phyloP scores from a whole-genome alignment of 495 filamentous ascomycete species.

The Aeminium ludgeri region DNA sequence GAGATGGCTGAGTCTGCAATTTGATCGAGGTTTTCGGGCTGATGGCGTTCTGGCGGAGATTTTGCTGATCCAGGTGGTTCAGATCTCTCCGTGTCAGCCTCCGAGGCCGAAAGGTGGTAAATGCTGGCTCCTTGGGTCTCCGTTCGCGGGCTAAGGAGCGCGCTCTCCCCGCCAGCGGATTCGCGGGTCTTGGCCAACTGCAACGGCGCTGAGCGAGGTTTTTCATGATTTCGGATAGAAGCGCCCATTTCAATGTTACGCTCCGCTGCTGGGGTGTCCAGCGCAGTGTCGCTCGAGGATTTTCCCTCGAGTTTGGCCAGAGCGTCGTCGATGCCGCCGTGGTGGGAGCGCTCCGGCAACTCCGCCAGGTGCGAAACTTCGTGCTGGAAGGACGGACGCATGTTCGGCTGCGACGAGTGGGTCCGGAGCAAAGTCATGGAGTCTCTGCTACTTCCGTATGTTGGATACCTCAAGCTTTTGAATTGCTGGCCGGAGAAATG shows the following conservation, averaged over 20 bases:
- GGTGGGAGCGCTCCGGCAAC: conserved; percentile 75
- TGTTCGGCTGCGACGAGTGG: conserved; percentile 55
- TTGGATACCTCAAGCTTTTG: conserved; percentile 1
- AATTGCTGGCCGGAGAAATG: conserved; percentile 17
- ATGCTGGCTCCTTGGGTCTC: conserved; percentile 22
- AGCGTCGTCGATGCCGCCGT: conserved; percentile 86
- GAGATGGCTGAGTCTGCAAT: too few relatives aligned
- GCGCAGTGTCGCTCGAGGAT: conserved; percentile 36
- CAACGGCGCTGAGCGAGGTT: neutral
- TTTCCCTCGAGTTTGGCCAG: conserved; percentile 85
- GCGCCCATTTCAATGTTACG: neutral
- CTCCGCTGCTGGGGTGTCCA: conserved; percentile 22
- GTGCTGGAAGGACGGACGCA: conserved; percentile 76
- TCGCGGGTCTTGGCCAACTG: neutral
- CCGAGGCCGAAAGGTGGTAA: conserved; percentile 16
- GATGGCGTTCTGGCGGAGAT: too few relatives aligned
- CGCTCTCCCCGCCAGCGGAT: neutral
- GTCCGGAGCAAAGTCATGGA: conserved; percentile 50
- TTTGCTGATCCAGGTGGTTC: too few relatives aligned
- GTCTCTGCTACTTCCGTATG: conserved; percentile 3
- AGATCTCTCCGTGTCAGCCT: too few relatives aligned
- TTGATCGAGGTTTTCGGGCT: too few relatives aligned
- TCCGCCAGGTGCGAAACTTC: conserved; percentile 77
- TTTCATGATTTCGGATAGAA: neutral
- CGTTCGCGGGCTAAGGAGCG: conserved; percentile 11